Evolutionary conservation across 306 rosid species (phyloP), one percentile per base, ranked within the genome.

Genomic region (Castanospermum australe): DNA sequence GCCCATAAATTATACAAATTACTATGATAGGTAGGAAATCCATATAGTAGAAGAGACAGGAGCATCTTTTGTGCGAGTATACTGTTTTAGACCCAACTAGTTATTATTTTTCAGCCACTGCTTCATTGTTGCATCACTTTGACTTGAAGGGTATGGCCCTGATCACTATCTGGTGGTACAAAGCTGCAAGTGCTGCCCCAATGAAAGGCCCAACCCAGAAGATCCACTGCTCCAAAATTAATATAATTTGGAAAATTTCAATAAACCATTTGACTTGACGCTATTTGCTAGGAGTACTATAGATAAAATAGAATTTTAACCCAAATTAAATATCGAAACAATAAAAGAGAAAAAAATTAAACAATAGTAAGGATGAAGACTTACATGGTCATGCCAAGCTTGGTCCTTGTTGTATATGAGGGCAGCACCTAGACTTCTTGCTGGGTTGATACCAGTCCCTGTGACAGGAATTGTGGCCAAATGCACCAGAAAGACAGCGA

Each of bases 391-490:
- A 0, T 81, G 59, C 85, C 80, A 81, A 45, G 76, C 80, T 56
- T 67, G 55, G 6, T 81, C 84, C 57, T 75, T 81, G 57, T 66
- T 74, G 65, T 20, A 81, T 6, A 81, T 15, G 52, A 81, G 69
- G 44, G 84, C 84, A 30, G 84, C 80, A 74, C 84, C 84, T 13
- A 81, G 75, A 52, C 79, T 80, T 72, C 84, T 63, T 12, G 84
- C 84, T 15, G 81, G 84, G 64, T 81, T 81, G 41, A 78, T 78
- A n/a, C 82, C 82, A 24, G 82, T 67, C 18, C 82, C 82, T 6
- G 76, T 78, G 1, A 81, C 25, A 55, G 84, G 84, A 73, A 81
- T 81, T 73, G 84, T 81, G 32, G 84, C 84, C 84, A 81, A 81
- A 69, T 81, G 84, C 63, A 81, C 84, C 63, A 81, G 4, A 65